Evolutionary conservation across 1,284 basidiomycete genomes (phyloP).

Genomic region (Boletellus deceptivus): DNA sequence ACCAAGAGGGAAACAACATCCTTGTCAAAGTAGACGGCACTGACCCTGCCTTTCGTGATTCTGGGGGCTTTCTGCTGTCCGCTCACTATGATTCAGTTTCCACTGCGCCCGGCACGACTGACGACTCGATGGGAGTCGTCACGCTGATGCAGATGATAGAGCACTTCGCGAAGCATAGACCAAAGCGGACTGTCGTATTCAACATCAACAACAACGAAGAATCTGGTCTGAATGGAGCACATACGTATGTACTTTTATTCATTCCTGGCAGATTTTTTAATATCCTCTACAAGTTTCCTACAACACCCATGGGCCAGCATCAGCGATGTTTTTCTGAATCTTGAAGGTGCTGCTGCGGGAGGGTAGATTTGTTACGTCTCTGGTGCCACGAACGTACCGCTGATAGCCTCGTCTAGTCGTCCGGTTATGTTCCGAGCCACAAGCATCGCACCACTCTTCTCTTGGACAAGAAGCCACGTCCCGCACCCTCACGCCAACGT

Average conservation of each 20-base stretch:
- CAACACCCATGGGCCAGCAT: constrained; percentile 71
- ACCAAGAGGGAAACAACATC: constrained; percentile 74
- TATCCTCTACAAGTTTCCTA: constrained; percentile 46
- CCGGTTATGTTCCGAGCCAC: constrained; percentile 68
- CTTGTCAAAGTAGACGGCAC: constrained; percentile 68
- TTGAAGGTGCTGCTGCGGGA: constrained; percentile 78
- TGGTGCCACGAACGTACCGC: not conserved
- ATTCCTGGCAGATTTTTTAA: not conserved
- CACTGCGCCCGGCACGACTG: constrained; percentile 70
- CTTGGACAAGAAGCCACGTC: constrained; percentile 47
- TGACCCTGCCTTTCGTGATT: constrained; percentile 32
- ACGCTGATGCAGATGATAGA: constrained; percentile 65
- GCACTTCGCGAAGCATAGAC: constrained; percentile 53
- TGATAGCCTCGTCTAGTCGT: constrained; percentile 41
- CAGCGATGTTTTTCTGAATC: constrained; percentile 66
- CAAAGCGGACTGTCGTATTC: constrained; percentile 64
- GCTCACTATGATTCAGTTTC: constrained; percentile 81
- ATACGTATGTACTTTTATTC: constrained; percentile 41
- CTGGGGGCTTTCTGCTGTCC: constrained; percentile 65
- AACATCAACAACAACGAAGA: constrained; percentile 85
- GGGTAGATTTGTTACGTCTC: constrained; percentile 47
- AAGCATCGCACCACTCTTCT: constrained; percentile 47
- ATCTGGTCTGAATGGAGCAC: constrained; percentile 68
- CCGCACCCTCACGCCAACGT: constrained; percentile 68
- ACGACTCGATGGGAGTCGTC: constrained; percentile 72